A percentile compares a stretch with the other conserved stretches of the same genome.
phyloP scores from a whole-genome alignment of 495 filamentous ascomycete genomes.

The Xylaria intraflava region DNA sequence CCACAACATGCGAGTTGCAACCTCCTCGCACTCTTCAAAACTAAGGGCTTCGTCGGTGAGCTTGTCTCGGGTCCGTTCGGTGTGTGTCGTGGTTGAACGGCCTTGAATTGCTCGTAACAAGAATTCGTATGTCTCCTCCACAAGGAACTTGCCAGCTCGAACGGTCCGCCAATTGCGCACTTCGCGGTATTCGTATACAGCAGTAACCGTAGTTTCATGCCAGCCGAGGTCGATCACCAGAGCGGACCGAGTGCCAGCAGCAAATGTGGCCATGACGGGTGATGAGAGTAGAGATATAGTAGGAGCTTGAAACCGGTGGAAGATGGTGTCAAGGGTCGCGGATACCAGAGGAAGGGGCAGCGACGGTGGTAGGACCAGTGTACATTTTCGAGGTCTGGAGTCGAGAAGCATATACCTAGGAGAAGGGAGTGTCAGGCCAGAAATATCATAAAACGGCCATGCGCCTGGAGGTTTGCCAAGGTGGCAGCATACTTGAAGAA shows the following conservation, averaged over 20 bases:
- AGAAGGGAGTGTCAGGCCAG: constrained; percentile 8
- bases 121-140: constrained; percentile 60
- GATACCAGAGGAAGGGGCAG: constrained; percentile 76
- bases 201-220: constrained; percentile 76
- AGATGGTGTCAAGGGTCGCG: constrained; percentile 64
- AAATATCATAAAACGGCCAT: background rate
- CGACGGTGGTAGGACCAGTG: constrained; percentile 66
- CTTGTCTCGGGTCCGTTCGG: constrained; percentile 21
- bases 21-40: constrained; percentile 75
- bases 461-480: background rate
- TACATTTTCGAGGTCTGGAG: constrained; percentile 62
- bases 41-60: constrained; percentile 33
- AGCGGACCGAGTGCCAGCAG: constrained; percentile 72
- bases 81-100: constrained; percentile 10
- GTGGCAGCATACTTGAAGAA: constrained; percentile 57
- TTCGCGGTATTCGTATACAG: constrained; percentile 84
- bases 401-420: constrained; percentile 67
- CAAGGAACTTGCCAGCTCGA: constrained; percentile 64
- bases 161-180: constrained; percentile 59
- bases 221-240: constrained; percentile 87
- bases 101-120: constrained; percentile 38
- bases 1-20: constrained; percentile 68
- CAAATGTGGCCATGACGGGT: constrained; percentile 62
- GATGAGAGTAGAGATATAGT: constrained; percentile 74
- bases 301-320: constrained; percentile 71